Conservation (phyloP, 208 protist species). For the Crithidia sp. region DNA sequence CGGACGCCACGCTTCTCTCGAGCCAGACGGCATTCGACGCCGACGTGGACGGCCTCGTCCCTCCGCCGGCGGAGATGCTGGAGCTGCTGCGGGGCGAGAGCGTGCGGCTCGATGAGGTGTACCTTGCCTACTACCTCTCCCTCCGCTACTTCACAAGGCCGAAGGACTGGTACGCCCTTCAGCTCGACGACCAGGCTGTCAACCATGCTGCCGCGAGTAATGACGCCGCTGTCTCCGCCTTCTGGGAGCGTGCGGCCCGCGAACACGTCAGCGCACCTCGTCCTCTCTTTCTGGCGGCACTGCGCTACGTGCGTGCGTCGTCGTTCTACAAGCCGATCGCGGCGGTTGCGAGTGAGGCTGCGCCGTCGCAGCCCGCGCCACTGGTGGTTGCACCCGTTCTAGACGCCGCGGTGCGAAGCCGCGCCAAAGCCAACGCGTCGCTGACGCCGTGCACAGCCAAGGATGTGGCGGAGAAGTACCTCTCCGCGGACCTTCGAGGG, state of each 20-base stretch:
- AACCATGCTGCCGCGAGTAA: neutral
- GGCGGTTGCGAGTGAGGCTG: neutral
- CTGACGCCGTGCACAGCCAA: slow-evolving; percentile 21
- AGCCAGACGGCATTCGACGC: slow-evolving; percentile 36
- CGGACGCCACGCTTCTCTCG: slow-evolving; percentile 34
- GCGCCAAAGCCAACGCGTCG: neutral
- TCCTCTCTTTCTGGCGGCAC: slow-evolving; percentile 27
- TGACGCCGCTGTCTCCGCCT: neutral
- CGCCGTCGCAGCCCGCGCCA: neutral
- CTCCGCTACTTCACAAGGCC: slow-evolving; percentile 19
- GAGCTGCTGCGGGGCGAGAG: slow-evolving; percentile 16
- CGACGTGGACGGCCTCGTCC: slow-evolving; percentile 40
- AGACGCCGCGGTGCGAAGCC: slow-evolving; percentile 16
- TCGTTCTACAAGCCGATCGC: slow-evolving; percentile 25
- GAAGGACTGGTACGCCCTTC: slow-evolving; percentile 27
- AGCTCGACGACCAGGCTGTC: slow-evolving; percentile 3
- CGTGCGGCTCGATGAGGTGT: slow-evolving; percentile 18
- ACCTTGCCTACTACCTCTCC: slow-evolving; percentile 41
- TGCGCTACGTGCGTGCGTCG: slow-evolving; percentile 27
- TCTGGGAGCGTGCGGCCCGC: slow-evolving; percentile 21
- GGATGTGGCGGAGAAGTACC: slow-evolving; percentile 20
- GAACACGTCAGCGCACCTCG: slow-evolving; percentile 36
- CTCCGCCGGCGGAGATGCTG: slow-evolving; percentile 41
- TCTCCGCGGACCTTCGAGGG: slow-evolving; percentile 23
- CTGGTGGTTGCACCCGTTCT: slow-evolving; percentile 20